These are phyloP conservation scores for Gracilaria caudata DNA, from an alignment of 23 red algal genomes.

Conservation along the genomic window DNA sequence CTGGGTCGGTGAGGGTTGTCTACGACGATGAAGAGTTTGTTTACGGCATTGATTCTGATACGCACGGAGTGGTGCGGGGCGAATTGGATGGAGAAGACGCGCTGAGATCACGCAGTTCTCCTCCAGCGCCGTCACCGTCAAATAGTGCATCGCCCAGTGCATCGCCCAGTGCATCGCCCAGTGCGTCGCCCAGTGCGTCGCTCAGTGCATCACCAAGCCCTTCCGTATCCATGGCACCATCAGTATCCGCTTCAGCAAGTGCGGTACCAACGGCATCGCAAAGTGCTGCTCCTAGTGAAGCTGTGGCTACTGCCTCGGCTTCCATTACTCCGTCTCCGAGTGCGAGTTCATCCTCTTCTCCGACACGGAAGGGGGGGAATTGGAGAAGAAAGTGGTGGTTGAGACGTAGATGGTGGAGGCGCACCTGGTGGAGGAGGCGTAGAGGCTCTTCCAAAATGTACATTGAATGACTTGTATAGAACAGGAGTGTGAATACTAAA, in stretches of 20 bases:
- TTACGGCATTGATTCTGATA: conserved; percentile 24
- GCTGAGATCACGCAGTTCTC: not conserved
- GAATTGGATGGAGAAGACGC: not conserved
- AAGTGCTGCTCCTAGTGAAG: too few relatives aligned
- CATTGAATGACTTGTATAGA: too few relatives aligned
- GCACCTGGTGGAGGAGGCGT: too few relatives aligned
- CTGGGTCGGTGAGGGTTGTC: not conserved
- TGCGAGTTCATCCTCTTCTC: not conserved
- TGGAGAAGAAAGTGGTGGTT: too few relatives aligned
- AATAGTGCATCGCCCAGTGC: not conserved
- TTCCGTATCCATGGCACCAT: not conserved
- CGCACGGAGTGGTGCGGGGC: not conserved
- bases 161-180: not conserved
- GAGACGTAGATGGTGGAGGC: too few relatives aligned
- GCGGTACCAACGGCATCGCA: not conserved
- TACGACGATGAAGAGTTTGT: conserved; percentile 23
- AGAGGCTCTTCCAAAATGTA: too few relatives aligned
- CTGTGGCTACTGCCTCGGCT: too few relatives aligned
- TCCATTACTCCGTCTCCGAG: not conserved
- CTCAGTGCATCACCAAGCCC: not conserved
- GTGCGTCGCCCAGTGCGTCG: not conserved
- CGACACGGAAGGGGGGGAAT: too few relatives aligned
- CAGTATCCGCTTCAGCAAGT: not conserved
- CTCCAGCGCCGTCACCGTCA: not conserved
- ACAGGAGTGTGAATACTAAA: too few relatives aligned